Base-by-base conservation (phyloP, 169 alveolate species). In the Plasmodium coatneyi region DNA sequence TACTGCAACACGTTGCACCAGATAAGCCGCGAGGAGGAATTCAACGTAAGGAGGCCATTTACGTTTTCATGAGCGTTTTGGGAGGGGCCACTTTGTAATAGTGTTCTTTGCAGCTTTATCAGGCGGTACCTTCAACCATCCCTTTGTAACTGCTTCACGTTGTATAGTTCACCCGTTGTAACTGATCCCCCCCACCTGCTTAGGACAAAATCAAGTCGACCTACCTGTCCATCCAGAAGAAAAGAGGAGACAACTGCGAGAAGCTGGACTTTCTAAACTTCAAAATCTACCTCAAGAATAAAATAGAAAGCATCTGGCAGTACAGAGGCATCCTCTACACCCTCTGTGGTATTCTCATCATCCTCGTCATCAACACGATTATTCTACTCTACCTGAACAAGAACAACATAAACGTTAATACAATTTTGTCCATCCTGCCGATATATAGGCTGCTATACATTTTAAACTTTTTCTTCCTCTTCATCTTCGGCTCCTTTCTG, bases 1-100 rank as follows among this genome's bases (percentile, higher is more conserved):
- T 96, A 96, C 86, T 96, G 96, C 74, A 89, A 92, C 25, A 82
- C 92, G 16, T 19, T 95, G 78, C 92, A 93, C 16, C 95, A 95
- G 22, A 71, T 93, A 5, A 96, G 95, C 80, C 71, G 83, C 1
- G 95, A 90, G 19, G 84, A 79, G n/a, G 86, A 71, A 9, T 80
- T 92, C 16, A 54, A 92, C 2, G 97, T 82, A 76, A 78, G 54
- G 14, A 83, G 89, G 14, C 54, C 12, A 0, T 43, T 43, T 43
- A 0, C n/a, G 0, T 43, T 41, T 41, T 41, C 52, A 14, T 9
- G 52, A 0, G 3, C 52, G 3, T 41, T 41, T 7, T 41, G 0
- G 52, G 12, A 7, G 16, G 0, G 52, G 12, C 14, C 5, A 7
- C 52, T 5, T 6, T 6, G 14, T 41, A 2, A 5, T 6, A 0